Percentiles rank a stretch among this genome's conserved stretches.
Evolutionary conservation across 148 eudicot species (phyloP).

Genomic region (Vaccinium corymbosum): DNA sequence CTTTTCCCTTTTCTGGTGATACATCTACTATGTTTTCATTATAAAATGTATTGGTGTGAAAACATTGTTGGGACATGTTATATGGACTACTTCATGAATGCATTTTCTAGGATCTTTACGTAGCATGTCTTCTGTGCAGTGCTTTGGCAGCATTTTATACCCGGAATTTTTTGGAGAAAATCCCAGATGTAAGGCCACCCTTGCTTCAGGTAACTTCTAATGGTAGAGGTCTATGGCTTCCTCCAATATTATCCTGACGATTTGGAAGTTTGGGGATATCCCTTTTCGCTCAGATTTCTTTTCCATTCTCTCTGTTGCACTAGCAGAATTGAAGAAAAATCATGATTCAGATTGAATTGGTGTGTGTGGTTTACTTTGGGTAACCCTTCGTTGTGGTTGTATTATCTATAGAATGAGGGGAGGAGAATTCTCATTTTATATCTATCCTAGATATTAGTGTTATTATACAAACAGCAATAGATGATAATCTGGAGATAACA

Average conservation of each 20-base stretch:
- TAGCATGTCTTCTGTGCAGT: conserved; percentile 46
- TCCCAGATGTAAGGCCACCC: conserved; percentile 75
- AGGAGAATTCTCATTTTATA: neutral
- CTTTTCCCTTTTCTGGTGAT: neutral
- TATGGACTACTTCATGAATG: neutral
- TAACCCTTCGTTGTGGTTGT: neutral
- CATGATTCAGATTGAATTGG: neutral
- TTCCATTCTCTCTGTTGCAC: neutral
- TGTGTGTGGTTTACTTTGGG: neutral
- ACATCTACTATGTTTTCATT: neutral
- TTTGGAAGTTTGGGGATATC: neutral
- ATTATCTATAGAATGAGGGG: neutral
- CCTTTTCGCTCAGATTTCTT: neutral
- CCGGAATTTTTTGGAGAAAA: conserved; percentile 69
- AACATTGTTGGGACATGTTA: neutral
- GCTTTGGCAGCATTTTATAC: conserved; percentile 94
- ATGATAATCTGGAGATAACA: neutral
- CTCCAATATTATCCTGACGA: neutral
- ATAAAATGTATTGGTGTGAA: neutral
- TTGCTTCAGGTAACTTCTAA: conserved; percentile 65
- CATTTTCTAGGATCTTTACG: neutral
- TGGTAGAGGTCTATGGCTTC: conserved; percentile 5
- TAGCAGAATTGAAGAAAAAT: neutral
- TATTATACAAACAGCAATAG: neutral
- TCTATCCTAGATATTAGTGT: neutral